Conservation (phyloP, 768 basidiomycete genomes). For the Serendipita vermifera region DNA sequence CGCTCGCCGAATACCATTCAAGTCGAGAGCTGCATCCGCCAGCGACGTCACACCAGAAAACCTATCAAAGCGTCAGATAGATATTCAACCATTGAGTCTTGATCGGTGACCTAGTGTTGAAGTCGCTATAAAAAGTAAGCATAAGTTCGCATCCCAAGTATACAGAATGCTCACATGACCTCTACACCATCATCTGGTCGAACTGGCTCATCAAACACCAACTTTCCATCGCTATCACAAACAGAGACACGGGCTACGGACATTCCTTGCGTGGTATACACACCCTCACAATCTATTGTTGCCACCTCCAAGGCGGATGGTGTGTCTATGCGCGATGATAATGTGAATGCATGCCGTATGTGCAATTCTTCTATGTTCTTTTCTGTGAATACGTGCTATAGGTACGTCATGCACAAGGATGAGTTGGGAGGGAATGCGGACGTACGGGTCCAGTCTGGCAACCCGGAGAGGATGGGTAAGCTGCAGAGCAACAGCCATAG, state of each 20-base stretch:
- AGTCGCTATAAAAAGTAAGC: conserved; percentile 44
- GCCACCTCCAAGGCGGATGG: conserved; percentile 49
- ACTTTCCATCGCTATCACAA: conserved; percentile 58
- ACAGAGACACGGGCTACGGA: conserved; percentile 83
- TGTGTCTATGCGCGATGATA: conserved; percentile 18
- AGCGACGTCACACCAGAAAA: conserved; percentile 71
- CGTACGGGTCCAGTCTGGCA: conserved; percentile 51
- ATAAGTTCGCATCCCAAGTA: background rate
- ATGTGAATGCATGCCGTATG: conserved; percentile 59
- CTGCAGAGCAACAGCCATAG: conserved; percentile 67
- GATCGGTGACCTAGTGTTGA: conserved; percentile 55
- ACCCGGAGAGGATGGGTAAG: conserved; percentile 45
- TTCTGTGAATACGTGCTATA: conserved; percentile 78
- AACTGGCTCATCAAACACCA: conserved; percentile 73
- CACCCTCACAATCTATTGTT: conserved; percentile 93
- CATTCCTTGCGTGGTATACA: conserved; percentile 88
- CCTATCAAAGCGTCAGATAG: conserved; percentile 14
- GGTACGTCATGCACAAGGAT: no score
- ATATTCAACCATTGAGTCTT: conserved; percentile 12
- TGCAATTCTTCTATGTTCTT: conserved; percentile 51
- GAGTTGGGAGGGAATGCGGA: background rate
- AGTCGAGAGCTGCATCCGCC: conserved; percentile 49
- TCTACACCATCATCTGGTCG: conserved; percentile 69
- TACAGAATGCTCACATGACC: conserved; percentile 42
- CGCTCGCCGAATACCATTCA: conserved; percentile 50